Evolutionary conservation across 352 stramenopile species (phyloP).

Genomic region (Phytophthora rubi): DNA sequence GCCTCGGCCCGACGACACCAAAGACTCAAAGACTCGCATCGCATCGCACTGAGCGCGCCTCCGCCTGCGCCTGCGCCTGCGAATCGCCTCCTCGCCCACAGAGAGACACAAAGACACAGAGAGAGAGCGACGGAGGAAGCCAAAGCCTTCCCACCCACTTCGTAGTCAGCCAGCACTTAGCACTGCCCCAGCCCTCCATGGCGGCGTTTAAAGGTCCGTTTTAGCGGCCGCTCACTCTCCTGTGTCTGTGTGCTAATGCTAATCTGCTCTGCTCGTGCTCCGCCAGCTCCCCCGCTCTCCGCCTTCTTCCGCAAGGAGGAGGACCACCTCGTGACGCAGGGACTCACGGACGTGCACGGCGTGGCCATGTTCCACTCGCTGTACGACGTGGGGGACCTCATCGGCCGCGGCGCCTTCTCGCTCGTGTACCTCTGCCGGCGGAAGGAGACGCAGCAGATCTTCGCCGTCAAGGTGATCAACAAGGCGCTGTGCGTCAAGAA

Average conservation of each 20-base stretch:
- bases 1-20: not conserved
- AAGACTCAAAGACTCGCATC: conserved; percentile 20
- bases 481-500: conserved; percentile 89
- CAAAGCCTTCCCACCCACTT: not conserved
- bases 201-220: conserved; percentile 75
- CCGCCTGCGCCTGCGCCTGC: conserved; percentile 18
- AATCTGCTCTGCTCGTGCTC: not conserved
- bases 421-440: conserved; percentile 86
- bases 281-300: conserved; percentile 81
- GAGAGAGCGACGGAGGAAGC: not conserved
- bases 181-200: conserved; percentile 33
- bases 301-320: conserved; percentile 91
- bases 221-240: not conserved
- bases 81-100: conserved; percentile 21
- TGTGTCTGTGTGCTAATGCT: not conserved
- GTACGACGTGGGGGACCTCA: conserved; percentile 89
- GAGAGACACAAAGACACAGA: conserved; percentile 13
- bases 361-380: conserved; percentile 89
- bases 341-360: conserved; percentile 80
- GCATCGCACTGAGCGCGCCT: conserved; percentile 21
- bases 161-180: not conserved
- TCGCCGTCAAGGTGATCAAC: conserved; percentile 90
- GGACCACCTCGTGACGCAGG: conserved; percentile 83
- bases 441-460: conserved; percentile 84
- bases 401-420: conserved; percentile 82